phyloP scores from a whole-genome alignment of 1,284 basidiomycete species.

The Macrocybe sp. region DNA sequence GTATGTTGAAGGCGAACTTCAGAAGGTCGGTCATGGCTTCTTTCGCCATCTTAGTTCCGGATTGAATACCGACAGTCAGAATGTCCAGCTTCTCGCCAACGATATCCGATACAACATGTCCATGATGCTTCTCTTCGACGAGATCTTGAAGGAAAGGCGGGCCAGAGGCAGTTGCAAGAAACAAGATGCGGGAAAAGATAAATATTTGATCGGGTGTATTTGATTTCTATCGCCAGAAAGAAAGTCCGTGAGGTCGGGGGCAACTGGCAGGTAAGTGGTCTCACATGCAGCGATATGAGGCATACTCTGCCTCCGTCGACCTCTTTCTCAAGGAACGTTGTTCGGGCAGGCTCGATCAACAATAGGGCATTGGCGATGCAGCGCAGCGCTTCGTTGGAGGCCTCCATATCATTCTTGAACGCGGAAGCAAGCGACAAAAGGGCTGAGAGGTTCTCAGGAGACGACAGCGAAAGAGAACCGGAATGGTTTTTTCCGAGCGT shows the following conservation, averaged over 20 bases:
- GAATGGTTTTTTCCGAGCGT: slow-evolving; percentile 67
- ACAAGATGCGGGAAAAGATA: slow-evolving; percentile 70
- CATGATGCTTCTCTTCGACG: slow-evolving; percentile 56
- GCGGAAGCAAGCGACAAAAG: slow-evolving; percentile 45
- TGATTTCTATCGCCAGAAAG: slow-evolving; percentile 45
- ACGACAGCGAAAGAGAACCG: slow-evolving; percentile 63
- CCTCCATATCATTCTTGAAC: slow-evolving; percentile 54
- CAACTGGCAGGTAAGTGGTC: slow-evolving; percentile 14
- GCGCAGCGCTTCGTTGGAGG: slow-evolving; percentile 64
- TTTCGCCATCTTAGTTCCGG: slow-evolving; percentile 48
- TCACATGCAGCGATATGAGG: slow-evolving; percentile 57
- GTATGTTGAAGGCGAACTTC: slow-evolving; percentile 73
- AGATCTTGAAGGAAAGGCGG: slow-evolving; percentile 48
- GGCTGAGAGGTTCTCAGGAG: slow-evolving; percentile 44
- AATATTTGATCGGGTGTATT: slow-evolving; percentile 60
- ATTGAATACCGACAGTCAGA: slow-evolving; percentile 40
- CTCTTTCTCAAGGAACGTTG: slow-evolving; percentile 48
- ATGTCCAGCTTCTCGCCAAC: slow-evolving; percentile 53
- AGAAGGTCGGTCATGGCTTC: slow-evolving; percentile 75
- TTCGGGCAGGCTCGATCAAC: slow-evolving; percentile 57
- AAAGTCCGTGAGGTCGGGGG: slow-evolving; percentile 4
- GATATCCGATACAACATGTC: slow-evolving; percentile 53
- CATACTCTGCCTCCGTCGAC: slow-evolving; percentile 59
- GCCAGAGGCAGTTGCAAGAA: slow-evolving; percentile 58
- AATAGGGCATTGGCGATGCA: slow-evolving; percentile 75